phyloP scores from a whole-genome alignment of 306 rosid genomes.

The Trifolium fragiferum region DNA sequence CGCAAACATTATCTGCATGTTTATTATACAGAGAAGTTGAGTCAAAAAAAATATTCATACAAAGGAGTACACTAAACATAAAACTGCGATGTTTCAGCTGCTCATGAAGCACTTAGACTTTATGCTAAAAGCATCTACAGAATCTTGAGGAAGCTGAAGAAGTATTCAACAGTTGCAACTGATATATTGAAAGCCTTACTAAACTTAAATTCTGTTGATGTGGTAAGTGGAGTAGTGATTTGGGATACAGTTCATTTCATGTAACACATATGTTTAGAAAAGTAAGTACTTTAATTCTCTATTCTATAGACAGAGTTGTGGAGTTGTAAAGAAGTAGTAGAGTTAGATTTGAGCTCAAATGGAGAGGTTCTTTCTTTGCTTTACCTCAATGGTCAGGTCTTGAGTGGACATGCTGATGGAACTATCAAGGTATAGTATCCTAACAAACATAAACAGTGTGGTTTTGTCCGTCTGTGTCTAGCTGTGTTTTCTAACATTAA shows the following conservation, averaged over 20 bases:
- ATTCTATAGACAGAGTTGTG: slow-evolving; percentile 73
- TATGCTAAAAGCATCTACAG: slow-evolving; percentile 77
- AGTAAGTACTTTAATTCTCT: slow-evolving; percentile 32
- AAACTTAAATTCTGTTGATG: slow-evolving; percentile 77
- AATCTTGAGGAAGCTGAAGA: slow-evolving; percentile 77
- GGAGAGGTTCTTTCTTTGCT: slow-evolving; percentile 82
- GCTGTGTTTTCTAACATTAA: slow-evolving; percentile 27
- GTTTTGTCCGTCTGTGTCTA: not conserved
- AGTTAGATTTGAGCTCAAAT: slow-evolving; percentile 66
- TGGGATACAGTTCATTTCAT: slow-evolving; percentile 11
- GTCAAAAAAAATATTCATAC: not conserved
- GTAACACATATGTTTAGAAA: slow-evolving; percentile 9
- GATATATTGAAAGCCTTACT: slow-evolving; percentile 74
- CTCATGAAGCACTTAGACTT: slow-evolving; percentile 70
- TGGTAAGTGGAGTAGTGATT: slow-evolving; percentile 58
- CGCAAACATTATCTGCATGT: not conserved
- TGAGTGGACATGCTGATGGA: slow-evolving; percentile 96
- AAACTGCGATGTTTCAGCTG: slow-evolving; percentile 54
- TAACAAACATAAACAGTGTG: slow-evolving; percentile 28
- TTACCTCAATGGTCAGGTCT: slow-evolving; percentile 67
- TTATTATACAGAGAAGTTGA: not conserved
- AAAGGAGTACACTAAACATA: slow-evolving; percentile 30
- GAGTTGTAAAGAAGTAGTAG: slow-evolving; percentile 78
- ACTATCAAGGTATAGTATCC: slow-evolving; percentile 73
- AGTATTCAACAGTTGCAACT: slow-evolving; percentile 58